Conservation (phyloP, 805 yeast species). For the Saccharomyces eubayanus region DNA sequence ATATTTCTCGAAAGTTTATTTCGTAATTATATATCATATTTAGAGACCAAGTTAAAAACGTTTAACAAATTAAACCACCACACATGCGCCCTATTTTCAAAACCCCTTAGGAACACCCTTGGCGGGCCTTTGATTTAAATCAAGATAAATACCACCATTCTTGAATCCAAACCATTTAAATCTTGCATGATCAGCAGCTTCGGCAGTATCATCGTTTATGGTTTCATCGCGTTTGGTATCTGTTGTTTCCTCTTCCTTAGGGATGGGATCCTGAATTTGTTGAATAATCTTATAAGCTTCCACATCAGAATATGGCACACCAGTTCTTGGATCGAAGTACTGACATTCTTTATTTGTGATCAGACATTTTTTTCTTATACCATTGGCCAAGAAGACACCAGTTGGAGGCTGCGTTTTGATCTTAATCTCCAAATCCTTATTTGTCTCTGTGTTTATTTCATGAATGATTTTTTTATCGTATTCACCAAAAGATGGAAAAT, state of each 20-base stretch:
- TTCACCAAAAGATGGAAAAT: constrained; percentile 54
- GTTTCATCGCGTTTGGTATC: constrained; percentile 23
- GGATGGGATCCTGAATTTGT: constrained; percentile 46
- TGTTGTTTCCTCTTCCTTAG: neutral
- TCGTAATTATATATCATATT: neutral
- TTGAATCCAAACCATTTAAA: constrained; percentile 42
- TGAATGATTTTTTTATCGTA: constrained; percentile 35
- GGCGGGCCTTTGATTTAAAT: constrained; percentile 48
- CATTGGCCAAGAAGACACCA: constrained; percentile 64
- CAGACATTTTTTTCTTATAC: constrained; percentile 57
- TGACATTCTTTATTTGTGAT: constrained; percentile 62
- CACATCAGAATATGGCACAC: constrained; percentile 77
- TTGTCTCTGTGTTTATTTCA: constrained; percentile 38
- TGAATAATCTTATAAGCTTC: constrained; percentile 67
- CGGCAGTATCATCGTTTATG: constrained; percentile 32
- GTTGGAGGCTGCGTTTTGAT: constrained; percentile 65
- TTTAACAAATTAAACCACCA: neutral
- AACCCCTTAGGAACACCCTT: constrained; percentile 87
- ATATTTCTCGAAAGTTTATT: too few relatives aligned
- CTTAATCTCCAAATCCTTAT: constrained; percentile 40
- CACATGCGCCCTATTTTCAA: constrained; percentile 25
- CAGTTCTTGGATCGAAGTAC: constrained; percentile 81
- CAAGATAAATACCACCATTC: constrained; percentile 41
- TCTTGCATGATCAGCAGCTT: constrained; percentile 21
- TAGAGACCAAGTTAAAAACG: neutral